These are phyloP conservation scores for Rubia balearica DNA, from an alignment of 305 asterid species.

Conservation along the genomic window DNA sequence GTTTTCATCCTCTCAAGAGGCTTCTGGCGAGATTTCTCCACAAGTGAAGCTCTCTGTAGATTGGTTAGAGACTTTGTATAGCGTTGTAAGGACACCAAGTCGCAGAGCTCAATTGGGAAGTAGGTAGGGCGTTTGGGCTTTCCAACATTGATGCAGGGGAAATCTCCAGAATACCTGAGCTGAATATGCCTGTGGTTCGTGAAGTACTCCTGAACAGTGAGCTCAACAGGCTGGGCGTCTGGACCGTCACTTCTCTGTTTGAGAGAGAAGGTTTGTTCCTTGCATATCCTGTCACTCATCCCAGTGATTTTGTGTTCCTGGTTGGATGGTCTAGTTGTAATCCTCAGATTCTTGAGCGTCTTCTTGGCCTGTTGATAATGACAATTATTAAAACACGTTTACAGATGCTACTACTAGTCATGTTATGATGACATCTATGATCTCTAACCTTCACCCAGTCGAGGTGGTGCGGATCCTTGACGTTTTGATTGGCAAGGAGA, in stretches of 20 bases:
- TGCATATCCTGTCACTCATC: conserved; percentile 44
- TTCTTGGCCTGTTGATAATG: conserved; percentile 42
- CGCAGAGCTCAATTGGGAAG: conserved; percentile 63
- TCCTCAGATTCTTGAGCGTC: conserved; percentile 48
- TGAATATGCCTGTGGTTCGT: conserved; percentile 28
- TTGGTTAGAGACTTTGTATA: conserved; percentile 52
- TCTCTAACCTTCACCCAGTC: conserved; percentile 55
- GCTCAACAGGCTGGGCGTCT: conserved; percentile 29
- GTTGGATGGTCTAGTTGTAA: conserved; percentile 34
- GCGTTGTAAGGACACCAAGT: conserved; percentile 53
- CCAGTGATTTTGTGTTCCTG: conserved; percentile 53
- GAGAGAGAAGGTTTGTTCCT: conserved; percentile 43
- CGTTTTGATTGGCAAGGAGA: conserved; percentile 41
- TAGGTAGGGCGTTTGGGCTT: conserved; percentile 53
- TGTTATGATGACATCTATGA: background rate
- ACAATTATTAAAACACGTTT: background rate
- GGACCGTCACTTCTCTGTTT: conserved; percentile 28
- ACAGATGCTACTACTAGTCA: background rate
- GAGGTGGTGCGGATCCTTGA: conserved; percentile 31
- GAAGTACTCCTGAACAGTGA: conserved; percentile 57
- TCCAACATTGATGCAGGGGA: conserved; percentile 66
- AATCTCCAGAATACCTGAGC: conserved; percentile 36
- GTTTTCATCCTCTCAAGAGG: conserved; percentile 56
- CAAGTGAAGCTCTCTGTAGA: conserved; percentile 62
- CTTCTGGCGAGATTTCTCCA: conserved; percentile 68